Evolutionary conservation across 169 alveolate species (phyloP).

Genomic region (Theileria sp.): DNA sequence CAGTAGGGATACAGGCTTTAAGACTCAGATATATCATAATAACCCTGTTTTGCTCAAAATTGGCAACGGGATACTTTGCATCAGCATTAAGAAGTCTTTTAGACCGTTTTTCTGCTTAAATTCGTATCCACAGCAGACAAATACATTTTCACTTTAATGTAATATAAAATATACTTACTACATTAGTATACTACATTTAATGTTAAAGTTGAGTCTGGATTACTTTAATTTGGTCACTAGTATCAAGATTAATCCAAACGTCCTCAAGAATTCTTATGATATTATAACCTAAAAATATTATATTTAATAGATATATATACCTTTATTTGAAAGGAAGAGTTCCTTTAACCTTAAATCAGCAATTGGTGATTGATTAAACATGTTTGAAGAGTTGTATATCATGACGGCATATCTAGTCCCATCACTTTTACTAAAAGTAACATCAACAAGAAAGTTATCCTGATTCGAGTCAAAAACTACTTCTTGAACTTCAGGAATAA

Average conservation of each 20-base stretch:
- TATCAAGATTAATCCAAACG: constrained; percentile 24
- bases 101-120: constrained; percentile 39
- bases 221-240: background rate
- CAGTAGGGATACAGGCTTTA: constrained; percentile 48
- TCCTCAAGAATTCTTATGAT: constrained; percentile 21
- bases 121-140: constrained; percentile 4
- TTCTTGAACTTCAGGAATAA: background rate
- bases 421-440: constrained; percentile 8
- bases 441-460: constrained; percentile 44
- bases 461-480: background rate
- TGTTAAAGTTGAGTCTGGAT: background rate
- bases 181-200: background rate
- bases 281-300: constrained; percentile 3
- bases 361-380: constrained; percentile 26
- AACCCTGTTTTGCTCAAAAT: constrained; percentile 48
- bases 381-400: constrained; percentile 23
- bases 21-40: constrained; percentile 13
- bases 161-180: background rate
- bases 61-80: constrained; percentile 56
- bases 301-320: constrained; percentile 4
- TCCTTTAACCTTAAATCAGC: constrained; percentile 49
- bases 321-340: constrained; percentile 41
- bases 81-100: constrained; percentile 20
- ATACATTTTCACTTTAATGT: constrained; percentile 5
- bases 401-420: constrained; percentile 27